These are phyloP conservation scores for Zygoascus bituminiphila DNA, from an alignment of 805 yeast genomes.

Conservation along the genomic window DNA sequence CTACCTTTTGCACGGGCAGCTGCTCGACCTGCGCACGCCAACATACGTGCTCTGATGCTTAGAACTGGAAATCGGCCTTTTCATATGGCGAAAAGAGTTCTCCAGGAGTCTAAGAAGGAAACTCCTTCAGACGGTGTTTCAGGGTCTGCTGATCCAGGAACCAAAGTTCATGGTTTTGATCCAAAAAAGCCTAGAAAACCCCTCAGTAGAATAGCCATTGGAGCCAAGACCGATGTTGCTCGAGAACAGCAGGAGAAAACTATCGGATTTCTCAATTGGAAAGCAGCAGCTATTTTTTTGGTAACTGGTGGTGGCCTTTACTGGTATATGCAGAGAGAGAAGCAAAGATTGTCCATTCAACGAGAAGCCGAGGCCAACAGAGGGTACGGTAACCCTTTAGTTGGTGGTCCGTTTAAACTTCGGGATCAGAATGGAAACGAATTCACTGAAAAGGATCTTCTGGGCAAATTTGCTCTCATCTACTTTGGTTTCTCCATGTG, in stretches of 20 bases:
- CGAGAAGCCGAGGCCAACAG: conserved; percentile 77
- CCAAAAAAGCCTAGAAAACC: conserved; percentile 45
- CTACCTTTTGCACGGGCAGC: neutral
- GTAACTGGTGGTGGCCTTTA: conserved; percentile 66
- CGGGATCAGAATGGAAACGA: conserved; percentile 59
- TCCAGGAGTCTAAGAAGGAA: neutral
- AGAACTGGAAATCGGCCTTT: neutral
- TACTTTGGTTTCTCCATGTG: conserved; percentile 97
- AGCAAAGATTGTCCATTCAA: conserved; percentile 62
- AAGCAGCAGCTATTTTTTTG: conserved; percentile 60
- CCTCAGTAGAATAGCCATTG: conserved; percentile 71
- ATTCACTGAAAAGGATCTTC: conserved; percentile 71
- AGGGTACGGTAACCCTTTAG: conserved; percentile 84
- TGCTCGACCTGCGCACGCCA: neutral
- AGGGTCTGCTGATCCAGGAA: neutral
- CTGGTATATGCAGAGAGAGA: conserved; percentile 65
- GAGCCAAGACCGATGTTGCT: conserved; percentile 35
- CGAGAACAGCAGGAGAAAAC: conserved; percentile 32
- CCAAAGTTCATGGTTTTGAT: conserved; percentile 19
- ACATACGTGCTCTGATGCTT: neutral
- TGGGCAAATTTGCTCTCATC: conserved; percentile 73
- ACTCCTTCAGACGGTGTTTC: neutral
- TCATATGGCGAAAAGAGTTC: neutral
- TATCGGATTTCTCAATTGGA: conserved; percentile 57
- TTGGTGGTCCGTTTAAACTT: conserved; percentile 83